Percentiles rank a stretch among this genome's conserved stretches.
Evolutionary conservation across 2,329 filamentous ascomycete species (phyloP).

Genomic region (Ophiosphaerella narmari): DNA sequence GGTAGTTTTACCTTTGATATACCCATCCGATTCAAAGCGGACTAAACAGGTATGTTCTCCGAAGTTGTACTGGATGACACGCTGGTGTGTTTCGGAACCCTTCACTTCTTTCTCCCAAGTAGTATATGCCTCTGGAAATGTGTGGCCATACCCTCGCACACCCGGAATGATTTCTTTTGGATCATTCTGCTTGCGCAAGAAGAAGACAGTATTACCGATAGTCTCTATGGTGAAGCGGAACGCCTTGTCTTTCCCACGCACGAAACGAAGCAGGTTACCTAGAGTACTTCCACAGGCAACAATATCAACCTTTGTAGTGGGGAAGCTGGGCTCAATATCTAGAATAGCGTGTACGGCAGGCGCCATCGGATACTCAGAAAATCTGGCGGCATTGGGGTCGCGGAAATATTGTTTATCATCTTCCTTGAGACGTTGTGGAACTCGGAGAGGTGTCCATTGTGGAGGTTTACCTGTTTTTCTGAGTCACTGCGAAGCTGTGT

Average conservation of each 20-base stretch:
- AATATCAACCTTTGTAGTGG: slow-evolving; percentile 54
- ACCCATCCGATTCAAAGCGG: slow-evolving; percentile 65
- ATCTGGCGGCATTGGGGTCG: slow-evolving; percentile 60
- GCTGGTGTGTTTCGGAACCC: slow-evolving; percentile 65
- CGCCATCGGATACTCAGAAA: slow-evolving; percentile 56
- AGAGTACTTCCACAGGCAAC: slow-evolving; percentile 65
- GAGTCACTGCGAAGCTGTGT: slow-evolving; percentile 6
- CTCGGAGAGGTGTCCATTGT: slow-evolving; percentile 53
- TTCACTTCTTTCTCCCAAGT: slow-evolving; percentile 62
- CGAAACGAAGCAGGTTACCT: slow-evolving; percentile 65
- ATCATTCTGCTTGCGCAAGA: slow-evolving; percentile 65
- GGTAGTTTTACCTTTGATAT: slow-evolving; percentile 35
- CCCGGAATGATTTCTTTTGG: slow-evolving; percentile 61
- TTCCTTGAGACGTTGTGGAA: slow-evolving; percentile 41
- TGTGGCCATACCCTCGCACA: slow-evolving; percentile 67
- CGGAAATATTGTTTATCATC: slow-evolving; percentile 59
- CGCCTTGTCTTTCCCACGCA: slow-evolving; percentile 48
- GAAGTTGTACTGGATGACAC: slow-evolving; percentile 64
- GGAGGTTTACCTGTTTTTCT: slow-evolving; percentile 53
- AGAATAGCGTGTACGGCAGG: slow-evolving; percentile 55
- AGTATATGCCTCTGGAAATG: slow-evolving; percentile 70
- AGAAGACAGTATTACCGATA: slow-evolving; percentile 63
- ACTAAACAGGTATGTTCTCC: slow-evolving; percentile 58
- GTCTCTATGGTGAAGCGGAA: slow-evolving; percentile 66
- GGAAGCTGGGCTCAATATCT: slow-evolving; percentile 43